Evolutionary conservation across 805 yeast genomes (phyloP), one percentile per base, ranked within the genome.

Genomic region (Cyberlindnera xishuangbannaensis): DNA sequence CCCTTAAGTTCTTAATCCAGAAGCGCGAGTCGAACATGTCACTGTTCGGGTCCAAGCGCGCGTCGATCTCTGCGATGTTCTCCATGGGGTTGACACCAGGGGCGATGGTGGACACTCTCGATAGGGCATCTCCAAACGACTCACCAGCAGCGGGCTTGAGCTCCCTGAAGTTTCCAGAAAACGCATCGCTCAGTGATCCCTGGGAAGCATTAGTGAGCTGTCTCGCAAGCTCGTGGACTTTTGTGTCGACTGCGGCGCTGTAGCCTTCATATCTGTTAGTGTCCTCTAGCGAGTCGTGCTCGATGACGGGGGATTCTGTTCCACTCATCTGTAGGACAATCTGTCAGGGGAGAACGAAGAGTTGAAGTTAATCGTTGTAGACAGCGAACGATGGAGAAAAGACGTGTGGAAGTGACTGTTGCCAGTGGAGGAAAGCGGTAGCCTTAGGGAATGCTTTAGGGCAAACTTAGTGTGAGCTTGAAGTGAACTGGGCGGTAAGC

Each of bases 1-100:
- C 61, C 40, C 69, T 63, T 61, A 81, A 58, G 47, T 78, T 76
- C 48, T 69, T 68, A 37, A 79, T 72, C 87, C 88, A 82, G 40
- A 65, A 71, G 40, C 65, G 64, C 17, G 83, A 64, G 43, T 64
- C 60, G 56, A 82, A 82, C 19, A 69, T 50, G 2, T 67, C 73
- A 28, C 69, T 59, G 36, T 68, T 61, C 8, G 90, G 90, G 48
- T 81, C 75, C 41, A 82, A 62, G 24, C 58, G 49, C 3, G 71
- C 69, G 41, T 69, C 74, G 10, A 47, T 30, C 15, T 37, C 45
- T n/a, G 31, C 37, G 4, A 49, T 44, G n/a, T 39, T 44, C 10
- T 39, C 39, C 36, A 54, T 62, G 4, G 72, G 66, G 28, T 47
- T 44, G 1, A 61, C 51, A 37, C 71, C 71, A 4, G 69, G 70